phyloP scores from a whole-genome alignment of 257 asterid species.

The Solanum lycopersicoides region DNA sequence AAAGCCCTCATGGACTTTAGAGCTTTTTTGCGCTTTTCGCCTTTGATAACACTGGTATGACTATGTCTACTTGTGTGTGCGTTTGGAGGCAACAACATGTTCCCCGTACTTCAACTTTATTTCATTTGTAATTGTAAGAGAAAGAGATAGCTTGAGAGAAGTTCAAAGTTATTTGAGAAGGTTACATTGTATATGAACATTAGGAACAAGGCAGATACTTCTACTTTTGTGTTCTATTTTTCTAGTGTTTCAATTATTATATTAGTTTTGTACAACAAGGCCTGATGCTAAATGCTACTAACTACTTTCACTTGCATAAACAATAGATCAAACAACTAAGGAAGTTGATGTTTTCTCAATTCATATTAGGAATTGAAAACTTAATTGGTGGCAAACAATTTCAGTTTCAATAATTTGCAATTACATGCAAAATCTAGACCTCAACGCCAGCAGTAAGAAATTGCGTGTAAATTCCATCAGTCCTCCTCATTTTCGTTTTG shows the following conservation, averaged over 20 bases:
- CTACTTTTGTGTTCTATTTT: neutral
- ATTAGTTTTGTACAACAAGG: neutral
- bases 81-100: neutral
- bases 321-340: neutral
- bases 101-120: neutral
- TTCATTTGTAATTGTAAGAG: neutral
- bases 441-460: neutral
- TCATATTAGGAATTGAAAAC: neutral
- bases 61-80: neutral
- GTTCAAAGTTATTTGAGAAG: neutral
- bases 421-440: neutral
- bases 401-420: neutral
- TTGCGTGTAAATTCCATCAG: neutral
- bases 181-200: neutral
- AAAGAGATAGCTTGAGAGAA: neutral
- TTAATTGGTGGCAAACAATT: neutral
- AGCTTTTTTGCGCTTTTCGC: no score
- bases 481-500: neutral
- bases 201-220: neutral
- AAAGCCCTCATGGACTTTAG: no score
- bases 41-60: neutral
- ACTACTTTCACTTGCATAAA: neutral
- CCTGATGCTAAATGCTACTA: neutral
- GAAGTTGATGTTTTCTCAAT: neutral
- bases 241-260: neutral